Percentiles rank a stretch among this genome's conserved stretches.
These are phyloP conservation scores for Solanum verrucosum DNA, from an alignment of 257 asterid genomes.

Conservation along the genomic window DNA sequence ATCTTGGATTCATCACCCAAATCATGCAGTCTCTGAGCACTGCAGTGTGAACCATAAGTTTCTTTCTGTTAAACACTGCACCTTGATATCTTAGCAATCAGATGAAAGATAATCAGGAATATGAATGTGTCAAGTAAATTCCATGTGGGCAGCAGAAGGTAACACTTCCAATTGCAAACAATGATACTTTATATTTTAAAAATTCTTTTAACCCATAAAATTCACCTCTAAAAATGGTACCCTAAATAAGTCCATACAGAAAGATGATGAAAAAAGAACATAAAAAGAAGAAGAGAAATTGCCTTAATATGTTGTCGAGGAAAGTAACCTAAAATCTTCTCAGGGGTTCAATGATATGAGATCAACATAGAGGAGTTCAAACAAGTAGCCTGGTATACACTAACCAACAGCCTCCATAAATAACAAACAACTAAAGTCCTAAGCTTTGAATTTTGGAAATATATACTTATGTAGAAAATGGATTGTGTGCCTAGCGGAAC, in stretches of 20 bases:
- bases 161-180: not conserved
- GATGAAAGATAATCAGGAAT: not conserved
- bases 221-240: not conserved
- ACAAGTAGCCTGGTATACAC: not conserved
- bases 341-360: not conserved
- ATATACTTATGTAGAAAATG: not conserved
- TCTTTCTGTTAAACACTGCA: not conserved
- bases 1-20: slow-evolving; percentile 87
- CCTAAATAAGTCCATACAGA: not conserved
- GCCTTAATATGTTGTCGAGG: not conserved
- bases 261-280: not conserved
- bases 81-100: not conserved
- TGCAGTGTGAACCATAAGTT: slow-evolving; percentile 22
- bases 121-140: not conserved
- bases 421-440: not conserved
- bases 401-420: not conserved
- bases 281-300: not conserved
- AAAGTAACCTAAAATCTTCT: not conserved
- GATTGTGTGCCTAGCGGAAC: not conserved
- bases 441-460: not conserved
- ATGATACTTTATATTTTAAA: not conserved
- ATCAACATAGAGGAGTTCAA: not conserved
- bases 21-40: slow-evolving; percentile 72
- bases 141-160: not conserved
- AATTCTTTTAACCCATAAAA: not conserved